phyloP scores from a whole-genome alignment of 2,329 filamentous ascomycete genomes.

The Rhynchosporium secalis region DNA sequence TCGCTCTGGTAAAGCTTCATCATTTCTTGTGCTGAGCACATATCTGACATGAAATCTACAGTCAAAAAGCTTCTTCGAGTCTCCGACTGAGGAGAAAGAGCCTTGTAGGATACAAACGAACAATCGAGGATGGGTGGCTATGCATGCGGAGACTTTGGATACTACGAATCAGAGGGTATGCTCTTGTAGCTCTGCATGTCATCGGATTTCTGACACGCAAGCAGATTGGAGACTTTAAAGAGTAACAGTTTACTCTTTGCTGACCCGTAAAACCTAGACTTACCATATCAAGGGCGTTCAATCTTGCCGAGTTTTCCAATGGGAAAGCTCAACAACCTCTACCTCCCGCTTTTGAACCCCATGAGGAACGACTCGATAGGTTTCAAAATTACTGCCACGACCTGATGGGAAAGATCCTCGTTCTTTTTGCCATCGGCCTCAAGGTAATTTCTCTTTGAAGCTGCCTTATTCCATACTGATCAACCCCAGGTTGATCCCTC shows the following conservation, averaged over 20 bases:
- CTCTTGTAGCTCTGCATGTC: slow-evolving; percentile 12
- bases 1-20: slow-evolving; percentile 62
- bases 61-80: slow-evolving; percentile 72
- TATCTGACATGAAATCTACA: slow-evolving; percentile 39
- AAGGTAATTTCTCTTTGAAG: slow-evolving; percentile 46
- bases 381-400: slow-evolving; percentile 72
- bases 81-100: slow-evolving; percentile 70
- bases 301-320: slow-evolving; percentile 74
- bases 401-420: slow-evolving; percentile 72
- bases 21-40: neutral
- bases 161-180: slow-evolving; percentile 75
- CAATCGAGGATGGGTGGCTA: slow-evolving; percentile 85
- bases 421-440: slow-evolving; percentile 76
- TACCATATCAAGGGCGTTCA: slow-evolving; percentile 69
- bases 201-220: slow-evolving; percentile 18
- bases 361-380: slow-evolving; percentile 60
- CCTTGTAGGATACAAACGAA: slow-evolving; percentile 70
- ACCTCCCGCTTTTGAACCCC: slow-evolving; percentile 59
- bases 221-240: slow-evolving; percentile 82
- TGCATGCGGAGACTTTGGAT: slow-evolving; percentile 87
- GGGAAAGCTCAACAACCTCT: slow-evolving; percentile 75
- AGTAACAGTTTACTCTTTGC: slow-evolving; percentile 52
- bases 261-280: slow-evolving; percentile 9
- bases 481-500: slow-evolving; percentile 30
- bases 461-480: neutral